These are phyloP conservation scores for Leccinum variabile DNA, from an alignment of 1,284 basidiomycete species.

Conservation along the genomic window DNA sequence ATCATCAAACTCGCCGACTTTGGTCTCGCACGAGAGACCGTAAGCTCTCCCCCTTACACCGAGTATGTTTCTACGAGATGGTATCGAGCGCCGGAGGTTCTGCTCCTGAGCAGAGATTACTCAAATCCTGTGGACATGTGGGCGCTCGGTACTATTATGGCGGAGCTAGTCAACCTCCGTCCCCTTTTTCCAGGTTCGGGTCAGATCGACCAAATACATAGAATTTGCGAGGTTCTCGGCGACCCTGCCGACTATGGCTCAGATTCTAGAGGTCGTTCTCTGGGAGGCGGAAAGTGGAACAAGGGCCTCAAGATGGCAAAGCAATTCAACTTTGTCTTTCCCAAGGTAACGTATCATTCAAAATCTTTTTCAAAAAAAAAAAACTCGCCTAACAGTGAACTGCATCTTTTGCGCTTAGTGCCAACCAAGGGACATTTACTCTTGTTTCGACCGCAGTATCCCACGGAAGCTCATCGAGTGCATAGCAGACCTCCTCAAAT, in stretches of 20 bases:
- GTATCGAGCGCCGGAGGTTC: constrained; percentile 98
- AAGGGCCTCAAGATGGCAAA: constrained; percentile 86
- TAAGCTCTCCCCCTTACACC: constrained; percentile 90
- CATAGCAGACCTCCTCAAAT: constrained; percentile 89
- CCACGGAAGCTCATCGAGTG: constrained; percentile 87
- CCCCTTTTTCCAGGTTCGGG: constrained; percentile 97
- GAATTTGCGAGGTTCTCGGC: constrained; percentile 91
- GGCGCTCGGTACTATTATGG: constrained; percentile 98
- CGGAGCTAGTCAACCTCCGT: constrained; percentile 92
- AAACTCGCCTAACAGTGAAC: neutral
- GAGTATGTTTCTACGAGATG: constrained; percentile 99
- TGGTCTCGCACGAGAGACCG: constrained; percentile 91
- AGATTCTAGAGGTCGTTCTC: constrained; percentile 65
- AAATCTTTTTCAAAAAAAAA: neutral
- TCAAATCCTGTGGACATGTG: constrained; percentile 98
- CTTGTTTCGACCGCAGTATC: constrained; percentile 78
- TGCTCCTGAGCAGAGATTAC: constrained; percentile 90
- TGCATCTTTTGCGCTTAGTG: constrained; percentile 48
- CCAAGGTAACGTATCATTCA: constrained; percentile 57
- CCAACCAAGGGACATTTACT: constrained; percentile 73
- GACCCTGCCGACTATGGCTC: constrained; percentile 87
- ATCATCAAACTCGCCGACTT: constrained; percentile 99
- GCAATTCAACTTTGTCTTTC: constrained; percentile 86
- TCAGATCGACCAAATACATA: constrained; percentile 90
- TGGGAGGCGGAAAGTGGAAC: constrained; percentile 90